A percentile compares a stretch with the other conserved stretches of the same genome.
Conservation (phyloP, 352 stramenopile species). For the Globisporangium barbulae region DNA sequence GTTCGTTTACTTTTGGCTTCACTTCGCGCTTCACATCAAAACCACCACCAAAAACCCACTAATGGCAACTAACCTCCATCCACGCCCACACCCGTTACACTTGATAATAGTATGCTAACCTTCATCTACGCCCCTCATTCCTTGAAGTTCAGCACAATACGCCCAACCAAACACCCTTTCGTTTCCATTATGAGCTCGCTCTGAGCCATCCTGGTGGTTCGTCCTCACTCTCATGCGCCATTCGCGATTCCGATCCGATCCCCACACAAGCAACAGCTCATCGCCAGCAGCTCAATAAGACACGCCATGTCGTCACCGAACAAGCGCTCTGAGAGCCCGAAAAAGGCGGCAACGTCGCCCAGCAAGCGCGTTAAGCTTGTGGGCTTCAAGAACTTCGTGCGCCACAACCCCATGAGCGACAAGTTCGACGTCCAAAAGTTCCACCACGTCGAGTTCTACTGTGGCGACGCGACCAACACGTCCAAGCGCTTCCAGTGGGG, state of each 20-base stretch:
- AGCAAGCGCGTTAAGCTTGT: constrained; percentile 64
- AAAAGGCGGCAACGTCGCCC: constrained; percentile 2
- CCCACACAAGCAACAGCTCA: background rate
- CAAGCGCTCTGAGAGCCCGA: constrained; percentile 7
- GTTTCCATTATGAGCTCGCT: background rate
- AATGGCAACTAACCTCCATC: constrained; percentile 6
- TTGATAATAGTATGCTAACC: background rate
- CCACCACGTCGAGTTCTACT: constrained; percentile 87
- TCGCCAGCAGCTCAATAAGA: background rate
- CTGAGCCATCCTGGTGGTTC: constrained; percentile 5
- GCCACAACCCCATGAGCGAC: constrained; percentile 73
- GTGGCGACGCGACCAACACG: constrained; percentile 70
- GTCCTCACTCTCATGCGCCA: background rate
- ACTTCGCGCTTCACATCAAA: background rate
- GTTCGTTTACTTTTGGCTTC: constrained; percentile 17
- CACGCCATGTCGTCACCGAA: constrained; percentile 10
- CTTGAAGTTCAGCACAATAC: constrained; percentile 1
- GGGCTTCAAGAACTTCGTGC: constrained; percentile 72
- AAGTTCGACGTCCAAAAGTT: constrained; percentile 77
- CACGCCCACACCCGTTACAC: background rate
- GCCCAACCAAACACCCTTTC: background rate
- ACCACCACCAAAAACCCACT: constrained; percentile 5
- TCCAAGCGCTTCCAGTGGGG: constrained; percentile 80
- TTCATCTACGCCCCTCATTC: background rate
- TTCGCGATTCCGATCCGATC: constrained; percentile 10